Percentiles rank a stretch among this genome's conserved stretches.
Conservation (phyloP, 345 rosid species). For the Isatis tinctoria region DNA sequence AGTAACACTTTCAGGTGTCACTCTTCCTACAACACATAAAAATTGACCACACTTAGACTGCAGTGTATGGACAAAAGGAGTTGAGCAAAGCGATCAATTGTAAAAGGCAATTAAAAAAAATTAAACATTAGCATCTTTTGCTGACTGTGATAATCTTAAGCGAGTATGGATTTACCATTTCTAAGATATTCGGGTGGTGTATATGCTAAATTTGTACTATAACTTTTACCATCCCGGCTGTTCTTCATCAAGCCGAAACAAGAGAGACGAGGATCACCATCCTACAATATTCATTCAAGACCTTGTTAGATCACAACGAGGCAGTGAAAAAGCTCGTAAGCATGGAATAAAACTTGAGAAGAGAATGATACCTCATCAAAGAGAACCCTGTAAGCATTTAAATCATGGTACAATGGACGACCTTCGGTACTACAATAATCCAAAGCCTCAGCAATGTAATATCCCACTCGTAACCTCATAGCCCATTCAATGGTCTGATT, state of each 20-base stretch:
- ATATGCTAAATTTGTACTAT: conserved; percentile 90
- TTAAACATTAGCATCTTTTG: background rate
- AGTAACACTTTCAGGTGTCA: conserved; percentile 85
- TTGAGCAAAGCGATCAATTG: background rate
- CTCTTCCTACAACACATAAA: conserved; percentile 61
- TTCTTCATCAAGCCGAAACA: conserved; percentile 98
- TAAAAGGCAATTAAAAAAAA: background rate
- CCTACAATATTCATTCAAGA: conserved; percentile 43
- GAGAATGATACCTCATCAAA: conserved; percentile 76
- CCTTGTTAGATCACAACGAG: background rate
- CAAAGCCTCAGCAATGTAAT: conserved; percentile 84
- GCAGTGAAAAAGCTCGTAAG: background rate
- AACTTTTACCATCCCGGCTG: conserved; percentile 92
- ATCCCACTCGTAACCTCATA: conserved; percentile 90
- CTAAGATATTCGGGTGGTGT: conserved; percentile 93
- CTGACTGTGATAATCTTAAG: background rate
- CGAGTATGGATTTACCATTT: conserved; percentile 49
- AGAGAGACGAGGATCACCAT: conserved; percentile 96
- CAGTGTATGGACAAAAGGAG: background rate
- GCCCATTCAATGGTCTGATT: conserved; percentile 96
- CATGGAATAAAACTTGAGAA: background rate
- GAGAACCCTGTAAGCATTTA: conserved; percentile 95
- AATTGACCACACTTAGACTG: background rate
- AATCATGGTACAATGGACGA: conserved; percentile 84
- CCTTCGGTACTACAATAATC: conserved; percentile 82